A percentile compares a stretch with the other conserved stretches of the same genome.
Evolutionary conservation across 2,329 filamentous ascomycete species (phyloP).

Genomic region (Colletotrichum graminicola): DNA sequence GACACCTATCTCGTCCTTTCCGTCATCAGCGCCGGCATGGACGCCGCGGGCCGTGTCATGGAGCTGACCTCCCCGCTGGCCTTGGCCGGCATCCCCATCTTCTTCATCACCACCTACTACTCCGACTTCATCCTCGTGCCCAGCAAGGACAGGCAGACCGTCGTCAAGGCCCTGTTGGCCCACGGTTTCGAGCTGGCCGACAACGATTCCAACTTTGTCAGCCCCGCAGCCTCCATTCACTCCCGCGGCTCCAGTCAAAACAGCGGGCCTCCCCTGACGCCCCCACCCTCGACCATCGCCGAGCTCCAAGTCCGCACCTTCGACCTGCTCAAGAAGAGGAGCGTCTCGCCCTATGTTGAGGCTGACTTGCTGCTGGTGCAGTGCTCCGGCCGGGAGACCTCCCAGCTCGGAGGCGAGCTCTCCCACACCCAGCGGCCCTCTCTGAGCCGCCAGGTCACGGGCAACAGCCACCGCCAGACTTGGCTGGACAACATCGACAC

Average conservation of each 20-base stretch:
- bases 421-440: constrained; percentile 50
- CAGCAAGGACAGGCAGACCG: constrained; percentile 76
- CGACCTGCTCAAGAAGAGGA: constrained; percentile 80
- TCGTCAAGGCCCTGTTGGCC: constrained; percentile 80
- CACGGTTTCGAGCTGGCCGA: constrained; percentile 88
- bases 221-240: constrained; percentile 58
- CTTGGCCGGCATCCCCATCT: constrained; percentile 92
- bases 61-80: constrained; percentile 92
- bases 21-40: constrained; percentile 89
- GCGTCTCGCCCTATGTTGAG: constrained; percentile 80
- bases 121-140: constrained; percentile 97
- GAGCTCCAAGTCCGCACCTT: constrained; percentile 90
- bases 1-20: constrained; percentile 91
- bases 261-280: constrained; percentile 71
- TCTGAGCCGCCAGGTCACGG: constrained; percentile 54
- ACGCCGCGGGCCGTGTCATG: constrained; percentile 90
- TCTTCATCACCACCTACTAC: constrained; percentile 99
- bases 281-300: constrained; percentile 80
- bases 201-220: constrained; percentile 76
- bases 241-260: constrained; percentile 52
- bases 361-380: constrained; percentile 79
- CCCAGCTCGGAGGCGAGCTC: constrained; percentile 54
- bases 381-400: constrained; percentile 76
- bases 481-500: constrained; percentile 74
- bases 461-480: constrained; percentile 52